Evolutionary conservation across 768 basidiomycete genomes (phyloP).

Genomic region (Agrocybe pediades): DNA sequence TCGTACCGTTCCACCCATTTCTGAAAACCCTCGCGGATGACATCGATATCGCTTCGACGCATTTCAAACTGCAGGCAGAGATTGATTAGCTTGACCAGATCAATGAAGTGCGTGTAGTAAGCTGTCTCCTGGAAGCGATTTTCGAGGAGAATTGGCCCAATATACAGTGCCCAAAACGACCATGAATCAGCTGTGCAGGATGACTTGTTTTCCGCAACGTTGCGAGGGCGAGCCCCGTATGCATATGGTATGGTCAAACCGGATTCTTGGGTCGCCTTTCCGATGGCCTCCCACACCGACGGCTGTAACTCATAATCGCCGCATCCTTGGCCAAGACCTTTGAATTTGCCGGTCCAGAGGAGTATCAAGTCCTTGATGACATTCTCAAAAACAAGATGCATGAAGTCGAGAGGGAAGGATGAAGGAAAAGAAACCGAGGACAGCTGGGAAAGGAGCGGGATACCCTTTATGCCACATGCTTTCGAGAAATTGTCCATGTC

Average conservation of each 20-base stretch:
- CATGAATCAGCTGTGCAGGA: slow-evolving; percentile 21
- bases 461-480: slow-evolving; percentile 33
- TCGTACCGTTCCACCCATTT: slow-evolving; percentile 42
- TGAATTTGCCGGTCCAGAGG: slow-evolving; percentile 42
- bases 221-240: slow-evolving; percentile 26
- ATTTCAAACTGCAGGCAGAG: slow-evolving; percentile 37
- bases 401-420: slow-evolving; percentile 45
- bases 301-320: slow-evolving; percentile 21
- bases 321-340: slow-evolving; percentile 30
- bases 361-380: slow-evolving; percentile 35
- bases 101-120: slow-evolving; percentile 45
- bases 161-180: slow-evolving; percentile 24
- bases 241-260: slow-evolving; percentile 28
- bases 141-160: slow-evolving; percentile 32
- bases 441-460: slow-evolving; percentile 30
- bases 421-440: slow-evolving; percentile 34
- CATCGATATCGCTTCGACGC: slow-evolving; percentile 21
- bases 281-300: slow-evolving; percentile 17
- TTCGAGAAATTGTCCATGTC: slow-evolving; percentile 24
- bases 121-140: slow-evolving; percentile 25
- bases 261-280: slow-evolving; percentile 6
- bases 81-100: slow-evolving; percentile 38
- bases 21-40: slow-evolving; percentile 29
- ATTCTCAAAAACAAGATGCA: slow-evolving; percentile 23
- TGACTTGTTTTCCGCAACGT: slow-evolving; percentile 25